These are phyloP conservation scores for Pyrenopolyporus hunteri DNA, from an alignment of 495 filamentous ascomycete species.

Conservation along the genomic window DNA sequence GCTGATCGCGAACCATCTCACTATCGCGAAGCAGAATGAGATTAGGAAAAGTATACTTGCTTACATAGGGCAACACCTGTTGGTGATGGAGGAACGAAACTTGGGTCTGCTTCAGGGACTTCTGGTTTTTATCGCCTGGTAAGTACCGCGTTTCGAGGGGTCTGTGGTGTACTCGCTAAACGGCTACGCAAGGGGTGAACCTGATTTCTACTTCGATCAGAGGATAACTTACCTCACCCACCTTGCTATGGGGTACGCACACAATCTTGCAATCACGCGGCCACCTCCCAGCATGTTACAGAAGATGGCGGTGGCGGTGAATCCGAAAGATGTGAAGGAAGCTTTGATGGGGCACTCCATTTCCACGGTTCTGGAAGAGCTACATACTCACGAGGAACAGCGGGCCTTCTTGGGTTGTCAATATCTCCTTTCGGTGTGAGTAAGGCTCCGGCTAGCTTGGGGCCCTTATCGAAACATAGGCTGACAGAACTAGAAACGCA, in stretches of 20 bases:
- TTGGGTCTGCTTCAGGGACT: slow-evolving; percentile 44
- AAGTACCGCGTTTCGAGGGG: background rate
- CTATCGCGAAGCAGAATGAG: slow-evolving; percentile 36
- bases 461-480: background rate
- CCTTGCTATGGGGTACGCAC: slow-evolving; percentile 43
- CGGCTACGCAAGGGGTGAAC: slow-evolving; percentile 21
- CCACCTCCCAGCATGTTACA: slow-evolving; percentile 25
- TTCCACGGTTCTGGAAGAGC: slow-evolving; percentile 23
- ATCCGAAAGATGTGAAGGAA: slow-evolving; percentile 24
- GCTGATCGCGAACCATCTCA: slow-evolving; percentile 34
- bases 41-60: slow-evolving; percentile 41
- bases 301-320: slow-evolving; percentile 27
- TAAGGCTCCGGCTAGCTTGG: background rate
- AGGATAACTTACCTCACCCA: slow-evolving; percentile 40
- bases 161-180: background rate
- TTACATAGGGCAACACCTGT: slow-evolving; percentile 41
- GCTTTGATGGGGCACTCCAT: slow-evolving; percentile 14
- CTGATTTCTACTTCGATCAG: slow-evolving; percentile 38
- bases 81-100: slow-evolving; percentile 41
- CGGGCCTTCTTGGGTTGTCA: slow-evolving; percentile 44
- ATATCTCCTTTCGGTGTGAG: slow-evolving; percentile 44
- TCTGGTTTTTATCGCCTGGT: slow-evolving; percentile 44
- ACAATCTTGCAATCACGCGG: slow-evolving; percentile 43
- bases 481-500: slow-evolving; percentile 37
- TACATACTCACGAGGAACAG: slow-evolving; percentile 41